Conservation (phyloP, 2,329 filamentous ascomycete genomes). For the Karstenula rhodostoma region DNA sequence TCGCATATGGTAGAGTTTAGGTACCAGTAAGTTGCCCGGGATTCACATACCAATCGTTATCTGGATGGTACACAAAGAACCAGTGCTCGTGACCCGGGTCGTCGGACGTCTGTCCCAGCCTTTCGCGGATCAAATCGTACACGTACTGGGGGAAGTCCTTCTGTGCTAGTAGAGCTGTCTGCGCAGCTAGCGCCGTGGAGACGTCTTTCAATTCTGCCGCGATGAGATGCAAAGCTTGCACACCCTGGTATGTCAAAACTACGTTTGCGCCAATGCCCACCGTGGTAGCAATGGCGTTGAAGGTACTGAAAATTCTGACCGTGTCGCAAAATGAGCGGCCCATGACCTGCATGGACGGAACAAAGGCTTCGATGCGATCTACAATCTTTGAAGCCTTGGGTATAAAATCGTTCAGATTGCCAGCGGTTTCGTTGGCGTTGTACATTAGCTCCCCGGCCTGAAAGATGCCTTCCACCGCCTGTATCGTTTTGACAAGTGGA, state of each 20-base stretch:
- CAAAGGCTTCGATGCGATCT: conserved; percentile 14
- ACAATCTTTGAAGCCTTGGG: conserved; percentile 12
- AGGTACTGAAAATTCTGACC: conserved; percentile 8
- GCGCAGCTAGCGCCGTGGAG: conserved; percentile 10
- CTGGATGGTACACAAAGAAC: conserved; percentile 55
- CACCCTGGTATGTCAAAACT: conserved; percentile 14
- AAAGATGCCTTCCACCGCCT: conserved; percentile 14
- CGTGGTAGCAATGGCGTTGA: conserved; percentile 14
- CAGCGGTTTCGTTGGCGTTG: conserved; percentile 13
- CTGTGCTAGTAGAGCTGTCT: conserved; percentile 15
- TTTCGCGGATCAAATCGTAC: conserved; percentile 16
- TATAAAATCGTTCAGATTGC: conserved; percentile 14
- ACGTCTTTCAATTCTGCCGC: conserved; percentile 11
- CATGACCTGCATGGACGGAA: conserved; percentile 16
- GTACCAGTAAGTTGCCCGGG: too few species aligned
- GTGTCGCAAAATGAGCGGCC: conserved; percentile 15
- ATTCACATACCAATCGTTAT: conserved; percentile 49
- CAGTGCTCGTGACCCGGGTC: conserved; percentile 37
- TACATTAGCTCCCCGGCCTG: conserved; percentile 8
- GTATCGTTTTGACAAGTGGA: conserved; percentile 15
- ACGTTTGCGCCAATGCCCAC: conserved; percentile 15
- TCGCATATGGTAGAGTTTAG: too few species aligned
- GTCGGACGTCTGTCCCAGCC: conserved; percentile 10
- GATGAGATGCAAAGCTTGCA: conserved; percentile 14
- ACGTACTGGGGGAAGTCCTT: conserved; percentile 18